Percentiles rank a stretch among this genome's conserved stretches.
These are phyloP conservation scores for Claviceps cyperi DNA, from an alignment of 2,329 filamentous ascomycete genomes.

Conservation along the genomic window DNA sequence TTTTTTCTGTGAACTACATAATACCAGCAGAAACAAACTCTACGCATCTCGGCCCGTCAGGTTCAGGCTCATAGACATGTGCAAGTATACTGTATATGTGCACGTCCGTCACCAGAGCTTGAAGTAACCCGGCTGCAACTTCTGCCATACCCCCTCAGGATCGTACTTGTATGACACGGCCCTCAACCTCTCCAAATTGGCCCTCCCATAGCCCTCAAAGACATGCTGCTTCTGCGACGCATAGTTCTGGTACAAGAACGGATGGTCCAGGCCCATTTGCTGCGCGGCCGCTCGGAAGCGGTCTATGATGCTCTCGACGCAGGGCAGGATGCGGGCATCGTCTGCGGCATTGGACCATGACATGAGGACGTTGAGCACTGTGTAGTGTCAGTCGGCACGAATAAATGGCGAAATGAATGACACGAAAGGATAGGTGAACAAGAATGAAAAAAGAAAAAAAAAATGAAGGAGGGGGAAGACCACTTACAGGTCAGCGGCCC, in stretches of 20 bases:
- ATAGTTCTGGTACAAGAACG: conserved; percentile 33
- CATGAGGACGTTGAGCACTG: neutral
- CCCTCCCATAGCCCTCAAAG: conserved; percentile 23
- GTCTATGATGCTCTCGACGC: conserved; percentile 8
- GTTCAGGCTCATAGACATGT: too few relatives aligned
- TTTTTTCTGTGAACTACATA: too few relatives aligned
- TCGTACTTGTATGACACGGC: conserved; percentile 23
- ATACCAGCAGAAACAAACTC: too few relatives aligned
- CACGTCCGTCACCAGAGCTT: conserved; percentile 13
- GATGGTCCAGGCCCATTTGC: conserved; percentile 18
- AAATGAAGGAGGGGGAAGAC: too few relatives aligned
- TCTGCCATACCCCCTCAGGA: conserved; percentile 21
- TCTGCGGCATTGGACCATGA: conserved; percentile 7
- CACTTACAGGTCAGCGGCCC: conserved; percentile 9
- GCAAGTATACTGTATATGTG: neutral
- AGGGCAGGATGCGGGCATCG: neutral
- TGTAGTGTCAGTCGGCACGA: neutral
- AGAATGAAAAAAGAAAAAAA: too few relatives aligned
- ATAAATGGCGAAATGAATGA: neutral
- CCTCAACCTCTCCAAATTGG: conserved; percentile 21
- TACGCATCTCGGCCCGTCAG: too few relatives aligned
- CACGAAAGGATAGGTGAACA: neutral
- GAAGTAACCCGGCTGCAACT: conserved; percentile 24
- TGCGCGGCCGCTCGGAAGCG: neutral
- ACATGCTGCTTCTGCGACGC: conserved; percentile 26